These are phyloP conservation scores for Caloboletus inedulis DNA, from an alignment of 1,284 basidiomycete species.

Conservation along the genomic window DNA sequence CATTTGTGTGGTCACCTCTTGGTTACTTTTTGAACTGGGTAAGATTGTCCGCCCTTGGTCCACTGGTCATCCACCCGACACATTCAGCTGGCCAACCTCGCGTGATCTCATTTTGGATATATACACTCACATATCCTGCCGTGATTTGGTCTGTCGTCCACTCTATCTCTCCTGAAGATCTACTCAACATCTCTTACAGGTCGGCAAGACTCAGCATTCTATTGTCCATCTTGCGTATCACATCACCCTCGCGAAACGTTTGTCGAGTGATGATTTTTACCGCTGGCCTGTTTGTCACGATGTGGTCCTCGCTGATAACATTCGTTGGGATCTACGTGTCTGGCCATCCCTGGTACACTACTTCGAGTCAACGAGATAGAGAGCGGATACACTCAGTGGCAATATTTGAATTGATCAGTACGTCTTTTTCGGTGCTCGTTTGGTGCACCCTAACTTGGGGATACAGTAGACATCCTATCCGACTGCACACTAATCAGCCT, in stretches of 20 bases:
- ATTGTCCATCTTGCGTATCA: constrained; percentile 21
- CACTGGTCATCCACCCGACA: background rate
- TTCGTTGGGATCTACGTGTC: constrained; percentile 5
- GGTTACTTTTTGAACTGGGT: constrained; percentile 15
- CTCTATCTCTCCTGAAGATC: background rate
- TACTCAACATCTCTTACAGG: constrained; percentile 12
- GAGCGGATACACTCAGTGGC: background rate
- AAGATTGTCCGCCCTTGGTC: background rate
- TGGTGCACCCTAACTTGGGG: constrained; percentile 1
- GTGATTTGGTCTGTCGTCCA: constrained; percentile 20
- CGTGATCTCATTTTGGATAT: constrained; percentile 18
- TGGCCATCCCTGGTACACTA: background rate
- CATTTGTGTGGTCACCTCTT: constrained; percentile 9
- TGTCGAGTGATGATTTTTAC: constrained; percentile 11
- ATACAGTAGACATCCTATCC: constrained; percentile 22
- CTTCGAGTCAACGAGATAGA: background rate
- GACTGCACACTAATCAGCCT: constrained; percentile 17
- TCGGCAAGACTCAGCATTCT: constrained; percentile 21
- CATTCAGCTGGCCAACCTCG: constrained; percentile 8
- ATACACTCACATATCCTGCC: constrained; percentile 12
- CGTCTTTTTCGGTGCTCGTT: background rate
- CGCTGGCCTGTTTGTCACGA: constrained; percentile 10
- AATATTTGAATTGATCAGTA: constrained; percentile 20
- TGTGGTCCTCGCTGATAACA: constrained; percentile 9
- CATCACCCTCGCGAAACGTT: constrained; percentile 3